Base-by-base conservation (phyloP, 805 yeast species). In the Ascoidea asiatica region DNA sequence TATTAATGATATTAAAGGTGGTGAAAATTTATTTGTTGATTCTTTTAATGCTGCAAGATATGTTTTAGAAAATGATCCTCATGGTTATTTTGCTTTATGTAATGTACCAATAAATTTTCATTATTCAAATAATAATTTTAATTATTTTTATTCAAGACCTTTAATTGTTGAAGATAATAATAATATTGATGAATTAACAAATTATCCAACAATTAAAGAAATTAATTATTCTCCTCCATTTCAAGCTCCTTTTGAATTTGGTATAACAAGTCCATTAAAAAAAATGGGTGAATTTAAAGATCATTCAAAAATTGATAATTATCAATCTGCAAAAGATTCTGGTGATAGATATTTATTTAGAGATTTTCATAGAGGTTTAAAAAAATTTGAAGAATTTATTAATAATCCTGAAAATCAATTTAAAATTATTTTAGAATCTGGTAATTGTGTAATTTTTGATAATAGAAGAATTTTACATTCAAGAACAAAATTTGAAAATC, bases 181-280 rank as follows among this genome's bases (percentile, higher is more conserved):
- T 18, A 55, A 59, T 43, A 53, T 63, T 45, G 60, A 61, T 40
- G 53, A 56, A 15, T 54, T 54, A 40, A 56, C 63, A 44, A 47
- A 50, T 42, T 49, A 55, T 17, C 58, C 62, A 4, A 52, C 62
- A 36, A 72, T 81, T 50, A 71, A 70, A 51, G 78, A 72, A 44
- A 73, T 81, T 18, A 81, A 80, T 55, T 83, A 82, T 58, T 77
- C 90, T 0, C 92, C 94, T 2, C 90, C 89, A 8, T 82, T 81
- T 63, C 94, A 83, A 55, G 90, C 84, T 0, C 90, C 90, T 1
- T 74, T 77, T 46, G 86, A 81, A 50, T 62, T 61, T 45, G 78
- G 77, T 18, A 69, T 74, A n/a, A 65, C 68, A 17, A 61, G 60
- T 13, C 60, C 63, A 29, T 44, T 51, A 18, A 49, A 48, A 38